phyloP scores from a whole-genome alignment of 345 rosid species.

The Eucalyptus caleyi region DNA sequence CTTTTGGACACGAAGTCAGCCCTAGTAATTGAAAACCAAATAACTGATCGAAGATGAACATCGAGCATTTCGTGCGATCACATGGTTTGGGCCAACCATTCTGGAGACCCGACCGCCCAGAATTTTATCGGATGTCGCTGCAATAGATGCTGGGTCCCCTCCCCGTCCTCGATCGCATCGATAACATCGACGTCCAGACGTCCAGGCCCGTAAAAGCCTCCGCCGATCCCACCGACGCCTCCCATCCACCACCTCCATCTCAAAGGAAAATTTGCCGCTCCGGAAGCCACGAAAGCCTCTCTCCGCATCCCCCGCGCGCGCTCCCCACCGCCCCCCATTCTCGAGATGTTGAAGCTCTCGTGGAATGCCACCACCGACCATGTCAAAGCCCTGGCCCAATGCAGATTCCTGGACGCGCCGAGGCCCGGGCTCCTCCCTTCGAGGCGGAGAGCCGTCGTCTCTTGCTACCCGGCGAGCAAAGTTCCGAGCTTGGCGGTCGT shows the following conservation, averaged over 20 bases:
- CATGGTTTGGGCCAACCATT: not conserved
- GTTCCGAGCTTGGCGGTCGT: conserved; percentile 14
- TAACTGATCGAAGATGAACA: not conserved
- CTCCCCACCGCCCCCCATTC: not conserved
- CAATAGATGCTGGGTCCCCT: not conserved
- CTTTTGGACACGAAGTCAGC: not conserved
- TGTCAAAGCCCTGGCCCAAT: conserved; percentile 27
- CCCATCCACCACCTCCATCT: not conserved
- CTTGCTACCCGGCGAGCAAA: not conserved
- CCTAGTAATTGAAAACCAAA: not conserved
- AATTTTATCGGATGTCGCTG: not conserved
- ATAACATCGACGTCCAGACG: not conserved
- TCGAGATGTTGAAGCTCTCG: conserved; percentile 44
- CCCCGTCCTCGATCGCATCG: not conserved
- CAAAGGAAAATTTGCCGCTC: not conserved
- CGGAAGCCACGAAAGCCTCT: not conserved
- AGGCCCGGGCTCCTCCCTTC: not conserved
- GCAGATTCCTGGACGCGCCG: conserved; percentile 19
- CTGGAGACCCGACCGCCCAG: not conserved
- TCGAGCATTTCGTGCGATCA: not conserved
- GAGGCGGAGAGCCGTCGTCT: not conserved
- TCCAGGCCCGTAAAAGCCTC: not conserved
- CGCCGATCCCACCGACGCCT: not conserved
- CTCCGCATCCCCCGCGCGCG: not conserved
- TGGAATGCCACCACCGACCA: conserved; percentile 28